Evolutionary conservation across 1,284 basidiomycete genomes (phyloP), one percentile per base, ranked within the genome.

Genomic region (Cryptococcus depauperatus): DNA sequence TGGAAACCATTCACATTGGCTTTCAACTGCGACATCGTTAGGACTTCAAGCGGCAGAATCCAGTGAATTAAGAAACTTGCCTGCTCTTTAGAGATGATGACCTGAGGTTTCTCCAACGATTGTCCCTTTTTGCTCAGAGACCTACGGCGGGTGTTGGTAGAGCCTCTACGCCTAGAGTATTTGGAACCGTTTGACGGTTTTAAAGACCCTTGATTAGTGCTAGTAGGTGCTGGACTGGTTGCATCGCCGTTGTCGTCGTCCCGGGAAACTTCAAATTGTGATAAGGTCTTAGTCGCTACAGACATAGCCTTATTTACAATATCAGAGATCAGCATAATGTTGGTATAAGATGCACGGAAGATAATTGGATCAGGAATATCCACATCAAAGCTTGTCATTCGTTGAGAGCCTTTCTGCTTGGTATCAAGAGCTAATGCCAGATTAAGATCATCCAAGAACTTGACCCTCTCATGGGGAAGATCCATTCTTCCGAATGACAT

Each of bases 401-500:
- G 82, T 44, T 86, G 82, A 3, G 76, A 77, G 2, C 79, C 77
- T 13, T 82, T 78, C n/a, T 79, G 76, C 4, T 85, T 80, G 50
- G 77, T 88, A 68, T 97, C 92, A 54, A 95, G 74, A 7, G 90
- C 84, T 37, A 96, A 74, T 0, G 89, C 86, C 39, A 96, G 61
- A 65, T 95, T 88, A 40, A 97, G 76, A 52, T 97, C 87, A 68
- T 98, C 95, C 55, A 99, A 75, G 72, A 99, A 90, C 32, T 89
- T 81, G 35, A 93, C 84, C 34, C 80, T 82, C 53, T 98, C 93
- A 3, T 81, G 76, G 33, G 80, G 76, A 51, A 79, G 79, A 55
- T 87, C 87, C 91, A 99, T 98, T 22, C 78, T 77, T 51, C 84
- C 82, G 35, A 98, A 77, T 14, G 91, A 96, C 91, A 99, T 96